Conservation (phyloP, 345 rosid genomes). For the Gossypium mustelinum region DNA sequence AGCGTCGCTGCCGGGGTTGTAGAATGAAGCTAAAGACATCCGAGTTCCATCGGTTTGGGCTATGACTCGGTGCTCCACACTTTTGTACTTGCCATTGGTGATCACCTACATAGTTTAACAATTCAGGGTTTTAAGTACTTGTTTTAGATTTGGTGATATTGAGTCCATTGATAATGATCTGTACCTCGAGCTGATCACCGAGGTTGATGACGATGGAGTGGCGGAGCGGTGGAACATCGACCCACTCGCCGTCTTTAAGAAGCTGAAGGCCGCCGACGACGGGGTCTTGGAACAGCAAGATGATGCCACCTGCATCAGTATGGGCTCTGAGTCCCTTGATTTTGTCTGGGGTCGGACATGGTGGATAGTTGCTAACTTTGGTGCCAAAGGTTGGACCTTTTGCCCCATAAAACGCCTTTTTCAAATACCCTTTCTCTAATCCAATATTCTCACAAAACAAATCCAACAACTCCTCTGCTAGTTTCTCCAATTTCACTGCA, state of each 20-base stretch:
- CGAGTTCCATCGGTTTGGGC: constrained; percentile 42
- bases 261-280: constrained; percentile 93
- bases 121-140: neutral
- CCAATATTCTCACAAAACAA: constrained; percentile 73
- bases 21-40: neutral
- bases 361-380: constrained; percentile 35
- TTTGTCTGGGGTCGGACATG: neutral
- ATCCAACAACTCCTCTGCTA: constrained; percentile 64
- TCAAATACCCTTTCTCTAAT: constrained; percentile 70
- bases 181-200: constrained; percentile 94
- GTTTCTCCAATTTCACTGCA: constrained; percentile 44
- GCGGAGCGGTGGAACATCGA: constrained; percentile 79
- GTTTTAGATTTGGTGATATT: neutral
- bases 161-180: neutral
- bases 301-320: constrained; percentile 94
- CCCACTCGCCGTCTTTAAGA: constrained; percentile 75
- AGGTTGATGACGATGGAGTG: constrained; percentile 88
- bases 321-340: constrained; percentile 71
- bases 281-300: constrained; percentile 81
- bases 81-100: constrained; percentile 88
- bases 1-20: neutral
- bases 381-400: constrained; percentile 77
- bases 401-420: constrained; percentile 59
- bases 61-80: constrained; percentile 77
- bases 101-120: constrained; percentile 45